Percentiles rank a stretch among this genome's conserved stretches.
Evolutionary conservation across 163 green algal genomes (phyloP).

Genomic region (Volvox carteri): DNA sequence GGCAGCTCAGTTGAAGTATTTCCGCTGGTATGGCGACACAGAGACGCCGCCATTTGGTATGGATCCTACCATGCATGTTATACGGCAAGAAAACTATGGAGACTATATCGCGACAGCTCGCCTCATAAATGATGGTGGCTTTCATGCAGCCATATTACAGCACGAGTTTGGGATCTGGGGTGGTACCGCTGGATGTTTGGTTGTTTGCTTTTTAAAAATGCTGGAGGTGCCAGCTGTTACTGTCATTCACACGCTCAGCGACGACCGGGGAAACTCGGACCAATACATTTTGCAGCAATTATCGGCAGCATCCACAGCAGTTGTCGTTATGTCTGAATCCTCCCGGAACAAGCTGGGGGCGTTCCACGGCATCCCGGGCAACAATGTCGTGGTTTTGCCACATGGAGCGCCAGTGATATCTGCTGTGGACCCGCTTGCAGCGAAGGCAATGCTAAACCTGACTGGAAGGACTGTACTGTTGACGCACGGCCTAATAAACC

Average conservation of each 20-base stretch:
- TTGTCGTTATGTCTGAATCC: slow-evolving; percentile 10
- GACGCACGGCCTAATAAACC: slow-evolving; percentile 32
- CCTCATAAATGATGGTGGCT: slow-evolving; percentile 4
- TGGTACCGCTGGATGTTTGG: neutral
- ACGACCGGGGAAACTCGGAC: neutral
- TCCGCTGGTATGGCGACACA: neutral
- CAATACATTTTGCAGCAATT: slow-evolving; percentile 26
- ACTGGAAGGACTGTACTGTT: neutral
- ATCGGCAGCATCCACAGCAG: neutral
- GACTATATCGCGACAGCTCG: slow-evolving; percentile 6
- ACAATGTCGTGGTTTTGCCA: neutral
- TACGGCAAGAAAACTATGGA: slow-evolving; percentile 29
- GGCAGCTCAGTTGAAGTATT: neutral
- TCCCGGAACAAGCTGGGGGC: slow-evolving; percentile 15
- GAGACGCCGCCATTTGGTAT: neutral
- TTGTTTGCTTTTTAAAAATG: slow-evolving; percentile 4
- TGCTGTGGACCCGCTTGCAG: neutral
- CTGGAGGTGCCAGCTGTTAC: slow-evolving; percentile 4
- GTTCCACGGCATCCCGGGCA: slow-evolving; percentile 12
- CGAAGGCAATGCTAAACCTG: slow-evolving; percentile 6
- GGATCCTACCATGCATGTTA: neutral
- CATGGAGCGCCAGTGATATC: neutral
- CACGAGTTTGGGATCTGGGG: slow-evolving; percentile 47
- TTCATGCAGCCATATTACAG: slow-evolving; percentile 24
- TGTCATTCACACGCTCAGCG: slow-evolving; percentile 30